Base-by-base conservation (phyloP, 345 rosid species). In the Physaria fendleri region DNA sequence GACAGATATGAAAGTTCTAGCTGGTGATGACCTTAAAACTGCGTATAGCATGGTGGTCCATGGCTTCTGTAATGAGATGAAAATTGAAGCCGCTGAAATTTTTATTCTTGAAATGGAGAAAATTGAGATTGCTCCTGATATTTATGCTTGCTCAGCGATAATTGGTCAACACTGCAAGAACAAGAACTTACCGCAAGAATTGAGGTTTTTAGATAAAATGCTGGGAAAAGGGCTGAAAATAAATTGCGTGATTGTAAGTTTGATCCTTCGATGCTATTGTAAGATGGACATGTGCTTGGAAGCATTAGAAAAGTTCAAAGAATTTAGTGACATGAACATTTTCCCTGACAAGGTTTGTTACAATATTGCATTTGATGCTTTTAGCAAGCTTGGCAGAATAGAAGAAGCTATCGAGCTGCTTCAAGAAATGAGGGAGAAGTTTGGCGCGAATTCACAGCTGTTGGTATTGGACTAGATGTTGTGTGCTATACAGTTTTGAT, bases 401-500 rank as follows among this genome's bases (percentile, higher is more conserved):
- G 85, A 85, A 57, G 85, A 76, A 47, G 92, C 84, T 41, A 15
- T 29, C 4, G 33, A 37, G 65, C 46, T 88, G 61, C 66, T 88
- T 12, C 30, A 59, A 63, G 85, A 88, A 62, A 88, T 91, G 96
- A 78, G 48, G 59, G 30, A 46, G 34, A 32, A 14, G 12, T 80
- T 55, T 75, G 27, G 74, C 44, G 30, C 4, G 87, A 85, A 35
- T 71, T 88, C 73, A 37, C 38, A 25, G 58, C 33, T 18, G 65
- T 40, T 39, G 75, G 67, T 21, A 22, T 88, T 46, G 21, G 42
- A 62, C 86, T 78, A 34, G 87, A 81, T 16, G 84, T 77, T 54
- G 56, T 74, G 25, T 74, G 74, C 61, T 85, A 83, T 48, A 85
- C 86, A 3, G 88, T 77, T 60, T 27, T 91, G 77, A 85, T 91